Evolutionary conservation across 768 basidiomycete species (phyloP).

Genomic region (Mrakia frigida): DNA sequence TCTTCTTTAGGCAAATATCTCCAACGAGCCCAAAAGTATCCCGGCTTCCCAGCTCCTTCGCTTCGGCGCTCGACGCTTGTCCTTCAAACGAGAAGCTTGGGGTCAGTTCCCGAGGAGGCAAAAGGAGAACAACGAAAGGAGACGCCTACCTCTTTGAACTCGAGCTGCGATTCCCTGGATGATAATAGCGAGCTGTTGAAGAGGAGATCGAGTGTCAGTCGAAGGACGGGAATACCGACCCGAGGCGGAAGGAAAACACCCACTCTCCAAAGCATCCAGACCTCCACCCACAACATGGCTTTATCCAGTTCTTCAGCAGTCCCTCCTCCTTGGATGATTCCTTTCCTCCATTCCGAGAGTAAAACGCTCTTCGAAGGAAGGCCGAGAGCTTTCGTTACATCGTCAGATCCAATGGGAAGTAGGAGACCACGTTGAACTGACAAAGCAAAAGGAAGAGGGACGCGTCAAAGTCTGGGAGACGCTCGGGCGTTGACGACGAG

Average conservation of each 20-base stretch:
- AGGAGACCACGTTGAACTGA: conserved; percentile 4
- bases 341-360: not conserved
- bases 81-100: not conserved
- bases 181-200: conserved; percentile 17
- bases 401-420: not conserved
- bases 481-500: too few relatives aligned
- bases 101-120: not conserved
- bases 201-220: not conserved
- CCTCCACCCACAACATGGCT: conserved; percentile 12
- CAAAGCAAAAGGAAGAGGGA: not conserved
- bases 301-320: not conserved
- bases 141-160: conserved; percentile 4
- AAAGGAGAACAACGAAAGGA: not conserved
- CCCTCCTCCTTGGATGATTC: conserved; percentile 6
- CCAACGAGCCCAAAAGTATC: not conserved
- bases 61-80: not conserved
- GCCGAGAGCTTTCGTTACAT: not conserved
- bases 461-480: conserved; percentile 19
- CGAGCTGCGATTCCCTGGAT: conserved; percentile 19
- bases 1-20: not conserved
- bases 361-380: not conserved
- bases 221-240: not conserved
- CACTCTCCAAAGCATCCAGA: conserved; percentile 16
- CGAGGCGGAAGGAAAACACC: not conserved
- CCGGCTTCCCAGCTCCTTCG: not conserved